Base-by-base conservation (phyloP, 1,284 basidiomycete species). In the Microstroma glucosiphilum region DNA sequence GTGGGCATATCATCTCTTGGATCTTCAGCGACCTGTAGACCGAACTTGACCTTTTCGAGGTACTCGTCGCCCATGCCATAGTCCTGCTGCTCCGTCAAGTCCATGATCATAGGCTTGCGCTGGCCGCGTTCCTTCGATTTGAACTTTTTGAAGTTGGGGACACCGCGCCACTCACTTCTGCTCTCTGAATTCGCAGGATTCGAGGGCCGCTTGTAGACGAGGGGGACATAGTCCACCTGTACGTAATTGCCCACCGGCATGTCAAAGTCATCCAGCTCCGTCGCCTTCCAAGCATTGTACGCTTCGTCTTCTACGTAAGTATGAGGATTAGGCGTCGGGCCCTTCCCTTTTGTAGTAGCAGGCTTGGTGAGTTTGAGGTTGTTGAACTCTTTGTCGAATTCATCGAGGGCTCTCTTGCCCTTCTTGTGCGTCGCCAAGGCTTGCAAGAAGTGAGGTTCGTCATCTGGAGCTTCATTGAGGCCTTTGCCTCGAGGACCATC, bases 191-290 rank as follows among this genome's bases (percentile, higher is more conserved):
- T 9, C 4, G 30, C 3, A 37, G 30, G 30, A 37, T 37, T 3
- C 30, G 30, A 37, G 30, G 30, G 30, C 30, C 30, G 30, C 40
- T 64, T 43, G 8, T 59, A 53, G 0, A 73, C 63, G 1, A 75
- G 59, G 11, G 73, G 73, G 26, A 75, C 73, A 62, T 73, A 72
- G 57, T 75, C 73, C 7, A 75, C 73, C 60, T 73, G 71, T 8
- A 75, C 68, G 62, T 73, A 75, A 61, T 75, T 75, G 43, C 73
- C 73, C 7, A 69, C 40, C 4, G 68, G 65, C 15, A 71, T 69
- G 21, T 56, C 42, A 17, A 59, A 62, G 37, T 61, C 57, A 12
- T 61, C 57, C 19, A 53, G 15, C 11, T 19, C 49, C n/a, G 40
- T 40, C 15, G n/a, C 48, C 46, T 51, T 53, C 41, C 23, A 59